Percentiles rank a stretch among this genome's conserved stretches.
These are phyloP conservation scores for Pseudotulostoma volvatum DNA, from an alignment of 495 filamentous ascomycete species.

Conservation along the genomic window DNA sequence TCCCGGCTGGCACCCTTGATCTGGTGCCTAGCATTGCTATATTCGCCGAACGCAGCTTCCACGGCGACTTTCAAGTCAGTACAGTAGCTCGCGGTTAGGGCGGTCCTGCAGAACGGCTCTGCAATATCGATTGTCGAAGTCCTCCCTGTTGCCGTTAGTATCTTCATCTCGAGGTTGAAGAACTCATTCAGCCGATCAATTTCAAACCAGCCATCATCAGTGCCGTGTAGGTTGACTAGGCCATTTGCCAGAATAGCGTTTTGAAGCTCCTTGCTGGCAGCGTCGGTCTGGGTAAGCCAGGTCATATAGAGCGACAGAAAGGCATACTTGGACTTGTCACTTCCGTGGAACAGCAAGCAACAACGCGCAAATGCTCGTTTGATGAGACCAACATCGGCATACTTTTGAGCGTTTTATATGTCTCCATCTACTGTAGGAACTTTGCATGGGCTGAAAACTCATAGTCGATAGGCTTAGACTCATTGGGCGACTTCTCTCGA, in stretches of 20 bases:
- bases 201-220: slow-evolving; percentile 1
- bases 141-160: neutral
- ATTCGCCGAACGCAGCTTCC: too few relatives aligned
- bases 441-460: slow-evolving; percentile 5
- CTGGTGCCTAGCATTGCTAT: too few relatives aligned
- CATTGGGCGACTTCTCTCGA: slow-evolving; percentile 1
- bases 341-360: slow-evolving; percentile 5
- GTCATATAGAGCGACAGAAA: slow-evolving; percentile 8
- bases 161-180: slow-evolving; percentile 2
- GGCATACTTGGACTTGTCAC: slow-evolving; percentile 5
- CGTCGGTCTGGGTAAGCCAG: slow-evolving; percentile 5
- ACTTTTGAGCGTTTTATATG: slow-evolving; percentile 7
- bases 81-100: too few relatives aligned
- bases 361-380: slow-evolving; percentile 3
- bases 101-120: too few relatives aligned
- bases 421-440: slow-evolving; percentile 8
- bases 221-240: neutral
- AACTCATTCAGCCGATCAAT: slow-evolving; percentile 4
- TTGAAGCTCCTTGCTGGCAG: slow-evolving; percentile 3
- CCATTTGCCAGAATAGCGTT: slow-evolving; percentile 6
- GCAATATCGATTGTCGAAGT: too few relatives aligned
- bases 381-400: slow-evolving; percentile 7
- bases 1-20: too few relatives aligned
- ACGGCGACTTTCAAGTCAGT: too few relatives aligned
- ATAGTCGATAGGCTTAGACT: too few relatives aligned